These are phyloP conservation scores for Leccinum truebloodii DNA, from an alignment of 768 basidiomycete genomes.

Conservation along the genomic window DNA sequence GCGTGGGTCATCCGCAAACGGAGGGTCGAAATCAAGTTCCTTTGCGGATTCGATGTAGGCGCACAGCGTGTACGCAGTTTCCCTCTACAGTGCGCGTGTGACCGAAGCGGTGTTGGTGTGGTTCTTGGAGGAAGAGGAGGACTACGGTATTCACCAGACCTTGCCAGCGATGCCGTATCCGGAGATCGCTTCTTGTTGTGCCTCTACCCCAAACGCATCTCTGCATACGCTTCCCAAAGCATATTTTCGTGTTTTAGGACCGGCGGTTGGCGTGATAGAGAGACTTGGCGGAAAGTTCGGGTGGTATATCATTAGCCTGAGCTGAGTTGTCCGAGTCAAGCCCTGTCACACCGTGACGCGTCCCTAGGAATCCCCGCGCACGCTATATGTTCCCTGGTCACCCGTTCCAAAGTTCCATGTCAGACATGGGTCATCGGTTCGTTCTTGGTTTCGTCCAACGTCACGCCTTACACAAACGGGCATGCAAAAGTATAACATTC, in stretches of 20 bases:
- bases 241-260: background rate
- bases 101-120: constrained; percentile 1
- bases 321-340: background rate
- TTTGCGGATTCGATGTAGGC: constrained; percentile 49
- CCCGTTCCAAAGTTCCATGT: too few relatives aligned
- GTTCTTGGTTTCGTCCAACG: too few relatives aligned
- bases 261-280: constrained; percentile 37
- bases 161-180: constrained; percentile 82
- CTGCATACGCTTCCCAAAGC: background rate
- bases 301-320: constrained; percentile 2
- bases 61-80: constrained; percentile 65
- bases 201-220: constrained; percentile 31
- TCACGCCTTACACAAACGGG: too few relatives aligned
- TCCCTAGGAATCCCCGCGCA: too few relatives aligned
- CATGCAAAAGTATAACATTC: background rate
- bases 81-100: constrained; percentile 46
- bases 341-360: too few relatives aligned
- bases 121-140: constrained; percentile 13
- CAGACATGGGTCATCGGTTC: too few relatives aligned
- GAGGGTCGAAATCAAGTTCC: constrained; percentile 54
- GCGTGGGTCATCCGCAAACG: constrained; percentile 35
- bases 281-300: constrained; percentile 50
- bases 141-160: constrained; percentile 61
- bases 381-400: too few relatives aligned
- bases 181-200: constrained; percentile 61